Evolutionary conservation across 495 filamentous ascomycete genomes (phyloP), one percentile per base, ranked within the genome.

Genomic region (Hamigera avellanea): DNA sequence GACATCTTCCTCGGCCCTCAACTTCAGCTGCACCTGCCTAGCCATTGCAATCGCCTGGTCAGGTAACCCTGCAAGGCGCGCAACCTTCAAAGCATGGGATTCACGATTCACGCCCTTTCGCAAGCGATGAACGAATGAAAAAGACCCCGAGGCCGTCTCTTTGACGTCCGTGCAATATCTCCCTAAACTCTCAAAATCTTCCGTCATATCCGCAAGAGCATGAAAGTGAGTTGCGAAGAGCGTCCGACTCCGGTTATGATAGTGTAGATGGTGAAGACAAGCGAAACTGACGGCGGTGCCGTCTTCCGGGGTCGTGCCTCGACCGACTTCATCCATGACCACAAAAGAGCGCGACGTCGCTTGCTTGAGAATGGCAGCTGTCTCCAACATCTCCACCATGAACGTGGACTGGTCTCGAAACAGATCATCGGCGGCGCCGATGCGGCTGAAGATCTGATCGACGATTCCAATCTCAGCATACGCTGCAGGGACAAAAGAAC

Each of bases 201-300:
- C 52, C 0, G 76, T 78, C 74, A 94, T 75, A 41, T 95, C 86
- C 8, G 80, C 81, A 15, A 98, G 60, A 6, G 58, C 63, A 53
- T 96, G 89, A 52, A 96, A 98, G 51, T 98, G 91, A 13, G 91
- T 95, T 2, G 93, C 91, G 52, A 98, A 98, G 23, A 98, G 70
- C 2, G 77, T 76, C 2, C 91, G 78, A 45, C 80, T 84, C 46
- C 67, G 66, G 52, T 89, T 94, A 2, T 75, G 67, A 36, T 75
- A 62, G 39, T 84, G 75, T 23, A 98, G 60, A 56, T 94, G 84
- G 45, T 89, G 71, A 25, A 98, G 62, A 49, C 77, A 82, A 1
- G 91, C 91, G 52, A 84, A 95, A 6, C 85, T 86, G 8, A 98
- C 76, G 2, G 91, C 93, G 8, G 79, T 69, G 2, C 91, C 93